These are phyloP conservation scores for Lyophyllum atratum DNA, from an alignment of 768 basidiomycete genomes.

Conservation along the genomic window DNA sequence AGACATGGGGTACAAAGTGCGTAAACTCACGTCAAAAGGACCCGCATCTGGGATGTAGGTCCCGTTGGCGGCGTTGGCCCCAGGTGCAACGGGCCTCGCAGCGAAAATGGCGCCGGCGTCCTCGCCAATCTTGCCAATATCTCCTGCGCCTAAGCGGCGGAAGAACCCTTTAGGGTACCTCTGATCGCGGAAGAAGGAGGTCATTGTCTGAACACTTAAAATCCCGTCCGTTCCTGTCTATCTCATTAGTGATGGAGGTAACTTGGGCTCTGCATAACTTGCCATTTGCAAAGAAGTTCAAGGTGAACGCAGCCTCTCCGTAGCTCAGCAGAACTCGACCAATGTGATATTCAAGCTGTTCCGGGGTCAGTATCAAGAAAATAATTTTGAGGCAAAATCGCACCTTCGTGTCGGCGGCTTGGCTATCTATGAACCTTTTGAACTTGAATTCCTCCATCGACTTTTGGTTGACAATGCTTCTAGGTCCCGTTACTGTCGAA, in stretches of 20 bases:
- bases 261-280: background rate
- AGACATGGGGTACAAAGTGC: background rate
- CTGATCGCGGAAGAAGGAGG: conserved; percentile 17
- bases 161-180: conserved; percentile 12
- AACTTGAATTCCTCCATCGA: conserved; percentile 14
- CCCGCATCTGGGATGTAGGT: conserved; percentile 8
- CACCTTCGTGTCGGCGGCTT: conserved; percentile 8
- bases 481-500: conserved; percentile 14
- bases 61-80: conserved; percentile 11
- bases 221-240: conserved; percentile 13
- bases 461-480: conserved; percentile 10
- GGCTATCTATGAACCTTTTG: conserved; percentile 13
- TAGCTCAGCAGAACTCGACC: conserved; percentile 16
- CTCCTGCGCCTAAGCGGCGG: conserved; percentile 7
- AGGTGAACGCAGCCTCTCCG: conserved; percentile 14
- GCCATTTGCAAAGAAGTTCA: conserved; percentile 20
- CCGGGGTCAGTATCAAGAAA: background rate
- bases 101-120: background rate
- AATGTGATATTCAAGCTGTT: conserved; percentile 16
- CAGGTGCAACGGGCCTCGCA: conserved; percentile 8
- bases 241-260: background rate
- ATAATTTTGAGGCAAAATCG: background rate
- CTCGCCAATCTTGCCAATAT: background rate
- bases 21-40: conserved; percentile 1
- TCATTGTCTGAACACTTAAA: conserved; percentile 11